phyloP scores from a whole-genome alignment of 768 basidiomycete genomes.

The Suillus spraguei region DNA sequence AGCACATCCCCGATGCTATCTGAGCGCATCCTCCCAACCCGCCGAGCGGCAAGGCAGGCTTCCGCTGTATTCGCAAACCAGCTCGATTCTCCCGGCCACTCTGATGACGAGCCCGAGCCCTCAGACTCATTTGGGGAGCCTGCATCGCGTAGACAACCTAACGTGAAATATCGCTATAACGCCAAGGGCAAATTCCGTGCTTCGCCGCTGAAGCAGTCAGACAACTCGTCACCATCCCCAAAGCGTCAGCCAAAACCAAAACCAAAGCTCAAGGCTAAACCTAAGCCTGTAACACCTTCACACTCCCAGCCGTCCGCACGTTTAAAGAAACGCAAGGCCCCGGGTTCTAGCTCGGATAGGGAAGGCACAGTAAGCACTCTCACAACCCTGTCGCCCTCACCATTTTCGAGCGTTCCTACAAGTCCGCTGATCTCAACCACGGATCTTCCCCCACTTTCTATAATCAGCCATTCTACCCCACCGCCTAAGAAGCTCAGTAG shows the following conservation, averaged over 20 bases:
- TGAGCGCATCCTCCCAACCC: constrained; percentile 26
- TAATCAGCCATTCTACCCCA: not conserved
- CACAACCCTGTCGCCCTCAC: constrained; percentile 24
- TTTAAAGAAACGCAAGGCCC: constrained; percentile 29
- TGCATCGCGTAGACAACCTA: constrained; percentile 21
- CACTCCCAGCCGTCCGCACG: constrained; percentile 10
- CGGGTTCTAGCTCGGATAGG: constrained; percentile 14
- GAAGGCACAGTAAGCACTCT: constrained; percentile 15
- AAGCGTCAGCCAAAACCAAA: constrained; percentile 15
- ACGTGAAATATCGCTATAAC: constrained; percentile 35
- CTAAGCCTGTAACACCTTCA: constrained; percentile 12
- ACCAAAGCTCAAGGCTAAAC: constrained; percentile 14
- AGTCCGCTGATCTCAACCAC: constrained; percentile 17
- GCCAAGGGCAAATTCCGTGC: constrained; percentile 36
- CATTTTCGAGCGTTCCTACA: constrained; percentile 29
- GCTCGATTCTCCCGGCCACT: constrained; percentile 26
- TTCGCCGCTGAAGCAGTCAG: constrained; percentile 29
- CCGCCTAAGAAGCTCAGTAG: constrained; percentile 2
- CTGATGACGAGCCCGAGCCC: constrained; percentile 25
- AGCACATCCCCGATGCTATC: constrained; percentile 11
- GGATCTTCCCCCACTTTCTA: constrained; percentile 24
- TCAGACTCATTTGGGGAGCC: constrained; percentile 31
- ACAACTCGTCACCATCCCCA: constrained; percentile 32
- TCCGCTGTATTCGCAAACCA: constrained; percentile 35
- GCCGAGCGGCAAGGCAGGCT: constrained; percentile 38